Evolutionary conservation across 2,329 filamentous ascomycete genomes (phyloP).

Genomic region (Neoscytalidium dimidiatum): DNA sequence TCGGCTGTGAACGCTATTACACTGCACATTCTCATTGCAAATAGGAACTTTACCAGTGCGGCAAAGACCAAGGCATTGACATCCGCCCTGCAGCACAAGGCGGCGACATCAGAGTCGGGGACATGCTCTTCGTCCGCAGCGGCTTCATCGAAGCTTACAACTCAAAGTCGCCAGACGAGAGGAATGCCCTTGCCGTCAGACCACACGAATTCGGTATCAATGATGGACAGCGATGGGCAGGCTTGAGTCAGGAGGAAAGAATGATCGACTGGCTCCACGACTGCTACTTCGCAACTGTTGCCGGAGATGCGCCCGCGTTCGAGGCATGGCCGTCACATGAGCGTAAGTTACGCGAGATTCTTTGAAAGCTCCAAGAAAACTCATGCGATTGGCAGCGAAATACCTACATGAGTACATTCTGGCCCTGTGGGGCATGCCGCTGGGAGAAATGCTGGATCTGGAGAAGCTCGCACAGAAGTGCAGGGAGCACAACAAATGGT

Average conservation of each 20-base stretch:
- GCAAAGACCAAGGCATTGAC: constrained; percentile 61
- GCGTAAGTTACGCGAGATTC: constrained; percentile 25
- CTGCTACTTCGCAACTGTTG: constrained; percentile 66
- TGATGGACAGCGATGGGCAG: constrained; percentile 49
- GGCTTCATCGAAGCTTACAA: constrained; percentile 64
- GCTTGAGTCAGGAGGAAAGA: constrained; percentile 55
- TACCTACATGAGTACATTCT: constrained; percentile 41
- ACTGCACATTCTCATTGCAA: background rate
- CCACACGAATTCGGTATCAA: constrained; percentile 46
- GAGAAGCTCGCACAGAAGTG: constrained; percentile 57
- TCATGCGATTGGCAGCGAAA: constrained; percentile 24
- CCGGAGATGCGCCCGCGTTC: constrained; percentile 64
- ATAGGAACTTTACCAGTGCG: constrained; percentile 57
- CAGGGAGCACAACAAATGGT: constrained; percentile 58
- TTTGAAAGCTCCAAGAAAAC: background rate
- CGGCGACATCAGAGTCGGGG: constrained; percentile 57
- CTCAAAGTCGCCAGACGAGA: constrained; percentile 38
- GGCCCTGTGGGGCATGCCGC: constrained; percentile 43
- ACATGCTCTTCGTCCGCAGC: constrained; percentile 50
- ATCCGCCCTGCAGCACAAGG: constrained; percentile 58
- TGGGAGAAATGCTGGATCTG: constrained; percentile 46
- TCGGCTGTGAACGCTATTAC: background rate
- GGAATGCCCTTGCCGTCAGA: constrained; percentile 41
- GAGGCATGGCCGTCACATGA: constrained; percentile 62
- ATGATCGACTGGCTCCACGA: constrained; percentile 69